A percentile compares a stretch with the other conserved stretches of the same genome.
These are phyloP conservation scores for Phytophthora ramorum DNA, from an alignment of 352 stramenopile genomes.

Conservation along the genomic window DNA sequence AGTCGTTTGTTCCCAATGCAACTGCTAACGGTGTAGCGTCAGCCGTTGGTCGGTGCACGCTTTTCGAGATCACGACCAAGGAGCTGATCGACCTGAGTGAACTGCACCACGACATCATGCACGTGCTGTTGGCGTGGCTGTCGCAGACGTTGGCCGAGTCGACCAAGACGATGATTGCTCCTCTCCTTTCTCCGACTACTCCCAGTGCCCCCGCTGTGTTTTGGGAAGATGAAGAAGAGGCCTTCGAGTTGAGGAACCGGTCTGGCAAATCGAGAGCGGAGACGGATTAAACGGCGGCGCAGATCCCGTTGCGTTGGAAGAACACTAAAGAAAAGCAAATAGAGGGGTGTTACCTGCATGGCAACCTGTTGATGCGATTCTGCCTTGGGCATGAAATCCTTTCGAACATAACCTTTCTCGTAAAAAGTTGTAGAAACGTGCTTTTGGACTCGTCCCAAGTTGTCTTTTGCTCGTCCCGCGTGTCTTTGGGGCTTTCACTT, in stretches of 20 bases:
- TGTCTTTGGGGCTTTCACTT: neutral
- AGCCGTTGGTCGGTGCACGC: constrained; percentile 58
- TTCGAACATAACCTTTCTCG: too few species aligned
- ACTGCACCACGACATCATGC: constrained; percentile 85
- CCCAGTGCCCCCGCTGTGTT: constrained; percentile 24
- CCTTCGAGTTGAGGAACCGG: constrained; percentile 35
- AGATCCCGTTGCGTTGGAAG: neutral
- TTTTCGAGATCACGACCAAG: constrained; percentile 81
- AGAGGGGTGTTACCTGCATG: constrained; percentile 4
- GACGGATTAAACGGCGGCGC: constrained; percentile 42
- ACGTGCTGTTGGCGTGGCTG: constrained; percentile 83
- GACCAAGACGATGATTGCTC: constrained; percentile 70
- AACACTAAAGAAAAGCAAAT: constrained; percentile 13
- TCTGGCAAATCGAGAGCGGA: constrained; percentile 59
- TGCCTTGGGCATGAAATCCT: neutral
- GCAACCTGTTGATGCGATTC: too few species aligned
- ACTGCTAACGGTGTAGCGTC: constrained; percentile 51
- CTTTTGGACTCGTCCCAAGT: neutral
- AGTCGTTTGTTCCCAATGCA: constrained; percentile 78
- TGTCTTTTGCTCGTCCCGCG: neutral
- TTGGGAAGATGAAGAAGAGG: constrained; percentile 50
- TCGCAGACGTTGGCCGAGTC: constrained; percentile 72
- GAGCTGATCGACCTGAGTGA: constrained; percentile 83
- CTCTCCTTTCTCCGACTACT: constrained; percentile 55
- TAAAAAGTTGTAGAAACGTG: neutral